Percentiles rank a stretch among this genome's conserved stretches.
phyloP scores from a whole-genome alignment of 371 early-diverging fungal genomes.

The Smittium culicis region DNA sequence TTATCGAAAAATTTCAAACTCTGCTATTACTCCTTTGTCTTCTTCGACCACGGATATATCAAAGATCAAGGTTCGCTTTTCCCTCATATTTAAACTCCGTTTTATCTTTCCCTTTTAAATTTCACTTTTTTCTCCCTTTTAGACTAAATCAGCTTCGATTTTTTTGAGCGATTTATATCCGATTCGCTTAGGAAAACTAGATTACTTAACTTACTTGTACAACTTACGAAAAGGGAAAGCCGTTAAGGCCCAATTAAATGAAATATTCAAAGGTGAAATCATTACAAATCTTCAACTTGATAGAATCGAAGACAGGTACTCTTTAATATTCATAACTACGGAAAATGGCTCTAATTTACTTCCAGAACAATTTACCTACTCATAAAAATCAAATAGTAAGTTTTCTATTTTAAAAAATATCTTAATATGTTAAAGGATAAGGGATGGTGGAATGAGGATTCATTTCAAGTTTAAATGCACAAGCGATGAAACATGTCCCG shows the following conservation, averaged over 20 bases:
- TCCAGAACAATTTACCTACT: neutral
- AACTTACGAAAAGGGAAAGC: neutral
- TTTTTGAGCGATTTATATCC: neutral
- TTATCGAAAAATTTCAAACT: no score
- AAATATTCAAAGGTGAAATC: neutral
- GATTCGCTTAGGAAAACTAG: neutral
- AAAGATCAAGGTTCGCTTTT: no score
- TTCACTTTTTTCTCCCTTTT: neutral
- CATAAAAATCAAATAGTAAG: neutral
- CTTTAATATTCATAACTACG: no score
- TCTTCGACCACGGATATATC: no score
- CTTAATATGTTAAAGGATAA: neutral
- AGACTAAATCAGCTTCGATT: neutral
- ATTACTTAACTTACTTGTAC: neutral
- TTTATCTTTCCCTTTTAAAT: no score
- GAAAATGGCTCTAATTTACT: no score
- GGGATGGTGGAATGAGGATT: constrained; percentile 10
- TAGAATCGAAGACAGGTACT: neutral
- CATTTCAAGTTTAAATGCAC: constrained; percentile 3
- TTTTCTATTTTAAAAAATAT: neutral
- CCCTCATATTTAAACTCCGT: no score
- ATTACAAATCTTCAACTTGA: neutral
- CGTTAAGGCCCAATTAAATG: neutral
- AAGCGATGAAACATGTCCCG: neutral
- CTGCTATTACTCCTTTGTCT: no score